Base-by-base conservation (phyloP, 192 early-diverging fungal genomes). In the Coemansia sp. region DNA sequence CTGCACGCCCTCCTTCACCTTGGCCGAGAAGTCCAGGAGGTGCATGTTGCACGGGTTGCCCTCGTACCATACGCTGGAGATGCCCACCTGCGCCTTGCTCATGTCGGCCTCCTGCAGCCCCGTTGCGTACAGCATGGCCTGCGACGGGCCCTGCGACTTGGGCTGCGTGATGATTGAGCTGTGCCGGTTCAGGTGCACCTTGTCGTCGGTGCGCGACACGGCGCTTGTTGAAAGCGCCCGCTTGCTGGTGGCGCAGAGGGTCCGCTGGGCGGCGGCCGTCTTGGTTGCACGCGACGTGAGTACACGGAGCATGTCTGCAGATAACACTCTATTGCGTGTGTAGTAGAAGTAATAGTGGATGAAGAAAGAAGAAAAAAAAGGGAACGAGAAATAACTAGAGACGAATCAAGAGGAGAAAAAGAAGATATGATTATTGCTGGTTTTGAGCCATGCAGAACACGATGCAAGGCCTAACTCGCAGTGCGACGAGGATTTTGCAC, bases 41-140 rank as follows among this genome's bases (percentile, higher is more conserved):
- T 99, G 97, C 97, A 99, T 99, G 78, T 99, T 99, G 83, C 97
- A 99, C 10, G 97, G 94, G 79, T 99, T 99, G 57, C 97, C 97
- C 70, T 99, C 97, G 67, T 93, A 97, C 93, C 95, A 94, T 81
- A 99, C 94, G 77, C 87, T 90, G 9, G 92, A 85, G 64, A 99
- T 99, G 33, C 97, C 97, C 25, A 99, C 92, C 81, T 97, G 95
- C 17, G 93, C 85, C 69, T 91, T 87, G 58, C 68, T 71, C 82
- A 99, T 83, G 55, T 96, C 90, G 5, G 74, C 82, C 22, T 87
- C 84, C 47, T 82, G 85, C 57, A 99, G 73, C 21, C 97, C 97
- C 5, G 94, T 97, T n/a, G 88, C 97, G 65, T 93, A 88, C 62
- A 99, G 86, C 93, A 97, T 95, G 3, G 97, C 97, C 77, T 99